These are phyloP conservation scores for Batrachochytrium dendrobatidis DNA, from an alignment of 371 early-diverging fungal genomes.

Conservation along the genomic window DNA sequence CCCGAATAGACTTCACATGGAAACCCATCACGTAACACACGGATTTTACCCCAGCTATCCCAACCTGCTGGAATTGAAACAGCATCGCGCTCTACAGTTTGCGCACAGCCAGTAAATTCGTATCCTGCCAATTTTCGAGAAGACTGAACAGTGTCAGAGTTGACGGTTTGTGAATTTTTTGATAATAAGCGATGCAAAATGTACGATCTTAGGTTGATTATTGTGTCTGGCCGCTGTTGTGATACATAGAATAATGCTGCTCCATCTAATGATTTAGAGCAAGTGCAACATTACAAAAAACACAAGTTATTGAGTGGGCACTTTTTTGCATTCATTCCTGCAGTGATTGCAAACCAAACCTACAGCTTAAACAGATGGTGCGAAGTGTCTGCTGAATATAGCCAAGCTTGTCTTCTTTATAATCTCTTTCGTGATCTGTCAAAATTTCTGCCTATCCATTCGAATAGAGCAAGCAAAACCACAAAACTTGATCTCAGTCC, in stretches of 20 bases:
- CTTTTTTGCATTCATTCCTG: not conserved
- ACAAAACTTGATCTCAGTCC: no score
- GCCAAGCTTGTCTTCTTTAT: slow-evolving; percentile 88
- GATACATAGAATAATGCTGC: slow-evolving; percentile 88
- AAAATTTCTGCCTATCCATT: not conserved
- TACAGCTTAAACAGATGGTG: slow-evolving; percentile 85
- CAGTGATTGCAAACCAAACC: slow-evolving; percentile 18
- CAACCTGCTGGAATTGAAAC: slow-evolving; percentile 87
- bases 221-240: slow-evolving; percentile 68
- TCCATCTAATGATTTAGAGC: slow-evolving; percentile 56
- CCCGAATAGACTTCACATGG: slow-evolving; percentile 15
- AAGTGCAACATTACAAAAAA: not conserved
- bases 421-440: slow-evolving; percentile 42
- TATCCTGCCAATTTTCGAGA: slow-evolving; percentile 19
- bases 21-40: slow-evolving; percentile 65
- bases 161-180: slow-evolving; percentile 7
- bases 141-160: not conserved
- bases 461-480: no score
- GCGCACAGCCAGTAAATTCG: slow-evolving; percentile 58
- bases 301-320: not conserved
- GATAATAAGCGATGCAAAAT: slow-evolving; percentile 63
- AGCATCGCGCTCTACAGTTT: slow-evolving; percentile 79
- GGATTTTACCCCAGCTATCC: slow-evolving; percentile 85
- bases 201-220: slow-evolving; percentile 70
- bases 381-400: slow-evolving; percentile 90